Evolutionary conservation across 306 rosid species (phyloP).

Genomic region (Medicago arabica): DNA sequence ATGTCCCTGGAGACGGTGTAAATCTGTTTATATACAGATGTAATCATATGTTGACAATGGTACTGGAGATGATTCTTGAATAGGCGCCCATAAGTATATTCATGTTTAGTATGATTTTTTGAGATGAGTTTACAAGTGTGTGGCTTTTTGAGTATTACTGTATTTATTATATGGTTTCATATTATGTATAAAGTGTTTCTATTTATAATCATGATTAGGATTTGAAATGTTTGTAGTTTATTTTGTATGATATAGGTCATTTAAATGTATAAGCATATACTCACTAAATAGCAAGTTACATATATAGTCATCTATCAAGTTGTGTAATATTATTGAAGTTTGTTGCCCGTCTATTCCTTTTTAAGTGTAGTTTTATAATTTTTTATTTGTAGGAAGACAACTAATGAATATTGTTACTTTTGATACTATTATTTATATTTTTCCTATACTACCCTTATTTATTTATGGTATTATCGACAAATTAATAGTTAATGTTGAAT

Average conservation of each 20-base stretch:
- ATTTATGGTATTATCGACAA: too few species aligned
- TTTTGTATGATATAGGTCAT: neutral
- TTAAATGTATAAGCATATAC: too few species aligned
- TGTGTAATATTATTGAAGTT: neutral
- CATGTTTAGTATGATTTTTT: neutral
- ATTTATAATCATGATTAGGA: neutral
- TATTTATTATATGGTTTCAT: slow-evolving; percentile 6
- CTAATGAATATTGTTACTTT: too few species aligned
- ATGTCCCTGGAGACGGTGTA: slow-evolving; percentile 1
- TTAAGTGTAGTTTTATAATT: too few species aligned
- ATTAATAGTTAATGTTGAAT: too few species aligned
- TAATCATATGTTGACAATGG: neutral
- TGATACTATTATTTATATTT: too few species aligned
- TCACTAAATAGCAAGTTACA: neutral
- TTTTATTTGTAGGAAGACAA: too few species aligned
- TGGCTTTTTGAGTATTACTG: neutral
- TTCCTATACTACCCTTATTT: too few species aligned
- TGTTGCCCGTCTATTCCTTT: too few species aligned
- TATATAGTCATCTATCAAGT: neutral
- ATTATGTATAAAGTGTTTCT: neutral
- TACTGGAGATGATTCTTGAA: neutral
- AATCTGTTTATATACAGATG: neutral
- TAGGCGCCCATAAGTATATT: neutral
- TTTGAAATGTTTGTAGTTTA: neutral
- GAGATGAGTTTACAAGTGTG: neutral